A percentile compares a stretch with the other conserved stretches of the same genome.
Evolutionary conservation across 2,329 filamentous ascomycete species (phyloP).

Genomic region (Fusarium chlamydosporum): DNA sequence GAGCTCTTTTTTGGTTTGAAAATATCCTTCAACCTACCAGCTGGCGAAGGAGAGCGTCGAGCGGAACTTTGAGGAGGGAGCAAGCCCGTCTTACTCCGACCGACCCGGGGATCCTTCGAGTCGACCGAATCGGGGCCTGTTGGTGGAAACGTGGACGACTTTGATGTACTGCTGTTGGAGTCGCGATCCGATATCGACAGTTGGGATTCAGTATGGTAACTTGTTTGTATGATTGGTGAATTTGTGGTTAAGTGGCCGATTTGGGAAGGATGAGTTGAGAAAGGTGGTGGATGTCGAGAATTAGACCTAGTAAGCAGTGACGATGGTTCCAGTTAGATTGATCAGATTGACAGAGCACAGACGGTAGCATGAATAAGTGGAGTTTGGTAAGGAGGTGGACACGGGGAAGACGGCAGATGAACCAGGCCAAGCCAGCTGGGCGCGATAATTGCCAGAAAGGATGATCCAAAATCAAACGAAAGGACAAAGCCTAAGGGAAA

Average conservation of each 20-base stretch:
- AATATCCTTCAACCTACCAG: conserved; percentile 76
- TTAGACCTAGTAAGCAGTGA: conserved; percentile 46
- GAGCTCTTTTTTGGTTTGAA: conserved; percentile 63
- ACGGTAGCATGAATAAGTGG: conserved; percentile 30
- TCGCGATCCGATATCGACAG: conserved; percentile 43
- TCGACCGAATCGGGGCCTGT: conserved; percentile 48
- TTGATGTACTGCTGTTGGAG: conserved; percentile 47
- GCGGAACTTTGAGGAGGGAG: conserved; percentile 56
- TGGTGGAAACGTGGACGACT: conserved; percentile 46
- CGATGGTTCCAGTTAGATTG: conserved; percentile 46
- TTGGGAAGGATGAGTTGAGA: conserved; percentile 73
- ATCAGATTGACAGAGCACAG: conserved; percentile 39
- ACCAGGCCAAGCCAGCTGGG: conserved; percentile 43
- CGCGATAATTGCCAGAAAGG: conserved; percentile 18
- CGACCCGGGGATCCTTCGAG: conserved; percentile 46
- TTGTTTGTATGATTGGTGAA: conserved; percentile 75
- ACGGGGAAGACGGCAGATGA: conserved; percentile 33
- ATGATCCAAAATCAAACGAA: conserved; percentile 1
- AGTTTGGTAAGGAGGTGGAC: conserved; percentile 43
- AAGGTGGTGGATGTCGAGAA: conserved; percentile 50
- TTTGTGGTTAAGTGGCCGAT: conserved; percentile 77
- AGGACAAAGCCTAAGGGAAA: background rate
- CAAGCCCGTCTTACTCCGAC: conserved; percentile 49
- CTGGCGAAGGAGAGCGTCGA: conserved; percentile 76
- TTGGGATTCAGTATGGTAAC: conserved; percentile 57